Evolutionary conservation across 768 basidiomycete genomes (phyloP), one percentile per base, ranked within the genome.

Genomic region (Mrakia blollopis): DNA sequence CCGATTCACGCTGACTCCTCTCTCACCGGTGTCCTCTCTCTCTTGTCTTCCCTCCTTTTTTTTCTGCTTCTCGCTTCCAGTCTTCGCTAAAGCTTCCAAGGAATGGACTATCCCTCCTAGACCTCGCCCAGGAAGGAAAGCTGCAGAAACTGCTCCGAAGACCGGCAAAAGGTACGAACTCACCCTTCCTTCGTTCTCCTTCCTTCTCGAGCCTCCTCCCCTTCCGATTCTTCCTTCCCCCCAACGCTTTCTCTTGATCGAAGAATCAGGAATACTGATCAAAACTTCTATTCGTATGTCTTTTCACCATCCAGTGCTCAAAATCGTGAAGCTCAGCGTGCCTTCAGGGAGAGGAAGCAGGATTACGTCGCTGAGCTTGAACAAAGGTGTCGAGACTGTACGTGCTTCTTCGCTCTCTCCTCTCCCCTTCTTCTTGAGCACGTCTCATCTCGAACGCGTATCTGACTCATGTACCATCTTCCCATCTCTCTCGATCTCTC

Each of bases 291-390:
- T 37, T 68, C 37, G 23, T 11, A 35, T 39, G 41, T 52, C 30
- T 41, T 39, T 54, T 25, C 13, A 7, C 30, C 30, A 13, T 39
- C 39, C 18, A 68, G 75, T 14, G 75, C 75, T 44, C 75, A 77
- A 47, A 77, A 77, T 50, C 32, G 76, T 14, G 76, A 77, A 57
- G 76, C 76, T 44, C 76, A 77, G 41, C 47, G 76, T 67, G 80
- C 80, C 5, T 80, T 79, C 67, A 61, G 80, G 35, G 80, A 80
- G 65, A 69, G 80, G 13, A 80, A 79, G 69, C 78, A 80, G 44
- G 78, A 80, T 47, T 80, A 80, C 57, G 78, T 80, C n/a, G 74
- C 75, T 44, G 80, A 80, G 67, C 61, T 80, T 6, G 80, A 80
- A 68, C 77, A 73, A 21, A 79, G 79, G 61, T 75, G 80, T n/a